Conservation (phyloP, 108 stramenopile genomes). For the Cyclotella cryptica region DNA sequence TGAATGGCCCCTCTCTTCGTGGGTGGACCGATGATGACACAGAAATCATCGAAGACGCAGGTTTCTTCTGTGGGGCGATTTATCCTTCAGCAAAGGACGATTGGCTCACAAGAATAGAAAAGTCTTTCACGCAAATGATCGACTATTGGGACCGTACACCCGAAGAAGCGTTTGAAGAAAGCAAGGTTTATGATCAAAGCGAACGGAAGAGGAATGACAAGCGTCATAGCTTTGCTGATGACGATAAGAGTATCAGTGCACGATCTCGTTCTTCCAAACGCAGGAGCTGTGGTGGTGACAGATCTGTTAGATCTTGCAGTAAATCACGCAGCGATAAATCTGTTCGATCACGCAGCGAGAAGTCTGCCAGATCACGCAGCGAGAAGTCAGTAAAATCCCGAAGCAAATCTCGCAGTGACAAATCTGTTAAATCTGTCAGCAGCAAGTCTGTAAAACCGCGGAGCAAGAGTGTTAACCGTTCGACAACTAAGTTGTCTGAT, state of each 20-base stretch:
- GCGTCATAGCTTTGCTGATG: neutral
- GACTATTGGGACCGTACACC: conserved; percentile 21
- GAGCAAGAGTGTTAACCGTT: neutral
- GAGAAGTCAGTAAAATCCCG: conserved; percentile 4
- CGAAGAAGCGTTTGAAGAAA: conserved; percentile 1
- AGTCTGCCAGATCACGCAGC: conserved; percentile 1
- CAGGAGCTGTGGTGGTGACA: neutral
- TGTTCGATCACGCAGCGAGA: neutral
- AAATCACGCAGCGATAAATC: neutral
- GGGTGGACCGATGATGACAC: neutral
- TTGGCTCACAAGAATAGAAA: conserved; percentile 1
- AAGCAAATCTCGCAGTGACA: conserved; percentile 1
- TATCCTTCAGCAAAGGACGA: neutral
- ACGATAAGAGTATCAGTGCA: neutral
- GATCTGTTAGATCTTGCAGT: neutral
- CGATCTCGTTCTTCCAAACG: neutral
- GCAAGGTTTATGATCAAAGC: neutral
- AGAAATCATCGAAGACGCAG: neutral
- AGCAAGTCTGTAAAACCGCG: neutral
- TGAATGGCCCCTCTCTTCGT: neutral
- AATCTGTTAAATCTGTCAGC: neutral
- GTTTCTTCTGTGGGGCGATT: conserved; percentile 1
- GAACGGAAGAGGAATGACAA: neutral
- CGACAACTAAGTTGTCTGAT: too few species aligned
- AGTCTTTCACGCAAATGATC: conserved; percentile 10